Conservation (phyloP, 768 basidiomycete species). For the Boletus barrowsii region DNA sequence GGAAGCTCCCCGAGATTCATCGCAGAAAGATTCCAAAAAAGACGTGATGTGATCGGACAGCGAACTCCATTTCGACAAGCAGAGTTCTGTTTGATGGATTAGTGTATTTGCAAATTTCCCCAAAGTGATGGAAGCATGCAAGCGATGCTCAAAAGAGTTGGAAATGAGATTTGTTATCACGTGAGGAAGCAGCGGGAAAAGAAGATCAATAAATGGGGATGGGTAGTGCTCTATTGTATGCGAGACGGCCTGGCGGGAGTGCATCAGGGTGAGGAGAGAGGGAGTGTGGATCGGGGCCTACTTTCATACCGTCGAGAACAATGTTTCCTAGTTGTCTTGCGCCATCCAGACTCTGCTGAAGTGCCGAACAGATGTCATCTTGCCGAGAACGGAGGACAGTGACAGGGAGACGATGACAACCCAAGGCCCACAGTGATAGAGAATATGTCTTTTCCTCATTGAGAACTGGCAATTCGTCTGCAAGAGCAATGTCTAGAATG, state of each 20-base stretch:
- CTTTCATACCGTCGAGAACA: conserved; percentile 31
- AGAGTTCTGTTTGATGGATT: conserved; percentile 29
- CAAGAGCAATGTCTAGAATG: conserved; percentile 41
- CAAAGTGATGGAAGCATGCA: conserved; percentile 21
- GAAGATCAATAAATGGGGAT: conserved; percentile 15
- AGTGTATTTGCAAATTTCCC: conserved; percentile 29
- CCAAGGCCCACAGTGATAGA: conserved; percentile 49
- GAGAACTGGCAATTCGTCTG: conserved; percentile 34
- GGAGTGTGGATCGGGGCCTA: neutral
- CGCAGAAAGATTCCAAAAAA: conserved; percentile 23
- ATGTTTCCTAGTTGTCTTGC: conserved; percentile 16
- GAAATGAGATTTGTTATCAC: conserved; percentile 15
- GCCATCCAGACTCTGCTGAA: conserved; percentile 37
- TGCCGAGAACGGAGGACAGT: conserved; percentile 34
- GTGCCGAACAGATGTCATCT: conserved; percentile 31
- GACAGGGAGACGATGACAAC: conserved; percentile 46
- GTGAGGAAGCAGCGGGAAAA: conserved; percentile 21
- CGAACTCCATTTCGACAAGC: conserved; percentile 25
- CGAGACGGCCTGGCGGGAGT: conserved; percentile 18
- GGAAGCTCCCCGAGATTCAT: neutral
- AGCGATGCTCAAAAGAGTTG: conserved; percentile 15
- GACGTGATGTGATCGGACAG: conserved; percentile 26
- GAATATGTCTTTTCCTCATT: conserved; percentile 44
- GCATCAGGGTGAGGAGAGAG: conserved; percentile 4
- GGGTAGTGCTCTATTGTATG: conserved; percentile 21